These are phyloP conservation scores for Dacryopinax spathularia DNA, from an alignment of 768 basidiomycete genomes.

Conservation along the genomic window DNA sequence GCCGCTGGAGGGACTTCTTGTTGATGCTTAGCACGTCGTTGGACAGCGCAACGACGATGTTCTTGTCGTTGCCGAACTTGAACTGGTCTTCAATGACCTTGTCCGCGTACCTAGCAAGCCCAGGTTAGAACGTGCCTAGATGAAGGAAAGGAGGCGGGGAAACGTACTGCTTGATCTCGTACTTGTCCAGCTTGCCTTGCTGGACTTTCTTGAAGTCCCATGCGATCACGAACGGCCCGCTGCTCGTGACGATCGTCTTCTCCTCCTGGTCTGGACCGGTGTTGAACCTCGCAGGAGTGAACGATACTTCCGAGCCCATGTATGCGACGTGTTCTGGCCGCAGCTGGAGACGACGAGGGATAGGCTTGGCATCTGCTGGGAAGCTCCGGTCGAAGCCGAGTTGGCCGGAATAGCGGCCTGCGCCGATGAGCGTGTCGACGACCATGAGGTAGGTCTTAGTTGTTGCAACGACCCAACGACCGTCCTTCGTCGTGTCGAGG, in stretches of 20 bases:
- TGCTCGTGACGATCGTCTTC: constrained; percentile 90
- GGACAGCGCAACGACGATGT: constrained; percentile 89
- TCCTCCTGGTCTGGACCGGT: constrained; percentile 76
- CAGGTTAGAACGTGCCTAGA: background rate
- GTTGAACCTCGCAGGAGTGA: constrained; percentile 95
- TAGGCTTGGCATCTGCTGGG: constrained; percentile 86
- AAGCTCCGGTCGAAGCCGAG: constrained; percentile 89
- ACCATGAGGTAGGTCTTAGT: constrained; percentile 86
- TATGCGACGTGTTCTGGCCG: constrained; percentile 86
- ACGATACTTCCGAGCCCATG: constrained; percentile 74
- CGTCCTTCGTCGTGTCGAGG: constrained; percentile 85
- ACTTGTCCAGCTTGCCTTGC: constrained; percentile 77
- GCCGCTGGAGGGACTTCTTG: constrained; percentile 81
- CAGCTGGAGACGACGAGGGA: constrained; percentile 75
- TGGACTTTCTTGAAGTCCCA: constrained; percentile 98
- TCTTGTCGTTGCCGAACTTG: constrained; percentile 92
- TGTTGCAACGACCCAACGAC: constrained; percentile 90
- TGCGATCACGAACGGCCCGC: constrained; percentile 79
- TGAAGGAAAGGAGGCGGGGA: background rate
- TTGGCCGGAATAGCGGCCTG: constrained; percentile 67
- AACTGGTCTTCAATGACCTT: constrained; percentile 94
- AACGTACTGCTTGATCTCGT: constrained; percentile 75
- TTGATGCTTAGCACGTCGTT: constrained; percentile 88
- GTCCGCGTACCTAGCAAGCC: constrained; percentile 57
- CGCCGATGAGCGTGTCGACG: constrained; percentile 89